These are phyloP conservation scores for Austroboletus niveus DNA, from an alignment of 1,284 basidiomycete genomes.

Conservation along the genomic window DNA sequence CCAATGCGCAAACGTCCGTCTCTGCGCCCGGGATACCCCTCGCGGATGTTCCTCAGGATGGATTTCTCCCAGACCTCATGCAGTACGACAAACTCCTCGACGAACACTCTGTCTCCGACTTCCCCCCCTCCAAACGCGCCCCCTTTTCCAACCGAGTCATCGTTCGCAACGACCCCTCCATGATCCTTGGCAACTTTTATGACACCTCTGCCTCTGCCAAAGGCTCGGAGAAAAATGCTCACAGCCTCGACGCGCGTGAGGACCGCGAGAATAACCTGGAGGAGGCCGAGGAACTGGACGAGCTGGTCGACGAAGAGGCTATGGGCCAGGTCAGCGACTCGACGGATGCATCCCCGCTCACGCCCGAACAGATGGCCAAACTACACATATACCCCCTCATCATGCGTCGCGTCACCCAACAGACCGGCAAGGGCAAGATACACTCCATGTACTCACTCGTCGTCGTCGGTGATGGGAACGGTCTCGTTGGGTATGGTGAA, in stretches of 20 bases:
- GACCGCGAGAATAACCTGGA: slow-evolving; percentile 10
- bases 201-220: slow-evolving; percentile 14
- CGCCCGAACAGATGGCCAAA: slow-evolving; percentile 27
- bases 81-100: slow-evolving; percentile 58
- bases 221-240: slow-evolving; percentile 1
- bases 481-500: slow-evolving; percentile 88
- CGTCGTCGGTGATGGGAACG: slow-evolving; percentile 84
- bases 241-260: slow-evolving; percentile 3
- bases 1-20: not conserved
- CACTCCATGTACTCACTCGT: slow-evolving; percentile 65
- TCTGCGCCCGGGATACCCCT: slow-evolving; percentile 20
- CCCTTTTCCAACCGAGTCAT: slow-evolving; percentile 58
- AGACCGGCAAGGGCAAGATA: slow-evolving; percentile 86
- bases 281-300: slow-evolving; percentile 20
- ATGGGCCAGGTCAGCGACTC: slow-evolving; percentile 25
- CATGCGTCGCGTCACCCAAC: slow-evolving; percentile 66
- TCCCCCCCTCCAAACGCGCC: slow-evolving; percentile 48
- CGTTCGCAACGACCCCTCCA: slow-evolving; percentile 56
- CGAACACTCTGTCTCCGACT: slow-evolving; percentile 49
- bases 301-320: slow-evolving; percentile 22
- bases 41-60: slow-evolving; percentile 21
- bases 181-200: slow-evolving; percentile 29
- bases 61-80: slow-evolving; percentile 57
- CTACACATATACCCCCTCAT: slow-evolving; percentile 61
- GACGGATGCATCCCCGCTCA: slow-evolving; percentile 19